Evolutionary conservation across 2,329 filamentous ascomycete species (phyloP).

Genomic region (Microdochium bolleyi): DNA sequence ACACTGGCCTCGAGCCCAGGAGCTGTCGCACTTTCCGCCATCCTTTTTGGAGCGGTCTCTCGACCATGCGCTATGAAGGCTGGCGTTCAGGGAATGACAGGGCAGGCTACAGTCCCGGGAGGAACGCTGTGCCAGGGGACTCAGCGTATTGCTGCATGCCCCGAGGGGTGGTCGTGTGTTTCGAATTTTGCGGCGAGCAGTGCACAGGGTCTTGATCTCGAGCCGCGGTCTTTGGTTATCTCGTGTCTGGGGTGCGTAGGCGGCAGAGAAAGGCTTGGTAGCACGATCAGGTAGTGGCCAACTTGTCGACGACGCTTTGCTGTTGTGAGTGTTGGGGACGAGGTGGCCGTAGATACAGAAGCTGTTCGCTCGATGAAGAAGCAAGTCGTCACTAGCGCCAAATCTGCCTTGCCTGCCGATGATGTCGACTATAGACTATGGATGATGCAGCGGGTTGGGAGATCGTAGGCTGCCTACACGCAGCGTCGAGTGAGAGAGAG

Average conservation of each 20-base stretch:
- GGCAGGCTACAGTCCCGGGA: background rate
- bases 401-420: background rate
- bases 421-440: no score
- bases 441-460: background rate
- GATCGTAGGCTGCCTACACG: background rate
- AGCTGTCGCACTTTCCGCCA: conserved; percentile 6
- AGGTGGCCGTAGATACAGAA: background rate
- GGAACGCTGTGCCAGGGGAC: background rate
- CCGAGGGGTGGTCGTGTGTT: background rate
- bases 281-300: background rate
- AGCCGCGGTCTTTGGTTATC: background rate
- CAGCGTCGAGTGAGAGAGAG: background rate
- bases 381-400: background rate
- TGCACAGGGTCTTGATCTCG: background rate
- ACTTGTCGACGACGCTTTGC: background rate
- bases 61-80: background rate
- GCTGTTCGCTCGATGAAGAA: background rate
- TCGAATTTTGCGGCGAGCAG: background rate
- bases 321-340: background rate
- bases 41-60: background rate
- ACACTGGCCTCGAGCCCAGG: conserved; percentile 20
- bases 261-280: background rate
- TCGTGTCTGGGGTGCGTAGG: background rate
- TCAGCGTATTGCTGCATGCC: background rate
- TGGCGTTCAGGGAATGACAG: background rate